Percentiles rank a stretch among this genome's conserved stretches.
These are phyloP conservation scores for Telopea speciosissima DNA, from an alignment of 177 flowering plant genomes.

Conservation along the genomic window DNA sequence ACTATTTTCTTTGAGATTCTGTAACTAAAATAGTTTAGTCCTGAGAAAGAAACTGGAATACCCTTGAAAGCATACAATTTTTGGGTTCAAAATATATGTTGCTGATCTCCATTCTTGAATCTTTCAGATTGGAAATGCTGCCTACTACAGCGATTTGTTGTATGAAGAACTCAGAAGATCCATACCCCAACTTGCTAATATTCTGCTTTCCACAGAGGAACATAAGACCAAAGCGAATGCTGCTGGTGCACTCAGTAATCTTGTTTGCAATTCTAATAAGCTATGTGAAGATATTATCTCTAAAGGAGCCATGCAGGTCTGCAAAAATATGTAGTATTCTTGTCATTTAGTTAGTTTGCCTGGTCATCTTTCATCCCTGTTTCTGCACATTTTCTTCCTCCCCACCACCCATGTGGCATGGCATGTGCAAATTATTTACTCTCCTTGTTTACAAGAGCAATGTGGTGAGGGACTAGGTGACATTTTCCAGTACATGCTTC, in stretches of 20 bases:
- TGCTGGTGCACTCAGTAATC: conserved; percentile 73
- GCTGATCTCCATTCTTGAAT: not conserved
- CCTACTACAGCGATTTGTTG: conserved; percentile 56
- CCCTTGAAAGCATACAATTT: too few relatives aligned
- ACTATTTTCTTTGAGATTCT: too few relatives aligned
- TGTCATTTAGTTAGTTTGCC: not conserved
- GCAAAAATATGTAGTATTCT: not conserved
- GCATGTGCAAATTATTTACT: too few relatives aligned
- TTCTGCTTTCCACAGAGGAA: conserved; percentile 52
- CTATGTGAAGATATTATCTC: conserved; percentile 67
- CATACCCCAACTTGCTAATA: conserved; percentile 49
- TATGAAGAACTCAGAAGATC: conserved; percentile 70
- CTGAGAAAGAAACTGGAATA: too few relatives aligned
- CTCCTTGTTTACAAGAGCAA: too few relatives aligned
- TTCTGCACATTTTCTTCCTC: too few relatives aligned
- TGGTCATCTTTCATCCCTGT: not conserved
- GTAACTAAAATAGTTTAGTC: too few relatives aligned
- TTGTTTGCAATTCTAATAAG: conserved; percentile 58
- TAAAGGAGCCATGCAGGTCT: conserved; percentile 73
- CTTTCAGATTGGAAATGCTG: conserved; percentile 72
- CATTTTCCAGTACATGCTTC: too few relatives aligned
- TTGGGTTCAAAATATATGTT: too few relatives aligned
- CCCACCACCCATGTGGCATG: too few relatives aligned
- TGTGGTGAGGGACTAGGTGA: too few relatives aligned
- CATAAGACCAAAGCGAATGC: conserved; percentile 78